A percentile compares a stretch with the other conserved stretches of the same genome.
These are phyloP conservation scores for Candida sphagnicola DNA, from an alignment of 805 yeast genomes.

Conservation along the genomic window DNA sequence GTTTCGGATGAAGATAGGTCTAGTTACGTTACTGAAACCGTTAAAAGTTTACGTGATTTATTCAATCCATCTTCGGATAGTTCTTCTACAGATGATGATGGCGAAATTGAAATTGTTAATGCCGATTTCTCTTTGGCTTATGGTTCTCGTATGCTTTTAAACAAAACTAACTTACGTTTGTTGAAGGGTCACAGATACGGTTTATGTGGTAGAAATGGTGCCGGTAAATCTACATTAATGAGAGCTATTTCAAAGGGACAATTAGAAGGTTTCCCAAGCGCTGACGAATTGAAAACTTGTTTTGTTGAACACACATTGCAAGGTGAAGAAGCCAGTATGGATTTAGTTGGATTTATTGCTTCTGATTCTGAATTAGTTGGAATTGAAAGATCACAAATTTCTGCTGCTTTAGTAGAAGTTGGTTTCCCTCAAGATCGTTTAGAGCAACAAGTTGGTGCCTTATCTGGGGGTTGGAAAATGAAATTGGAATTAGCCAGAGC, in stretches of 20 bases:
- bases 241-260: conserved; percentile 95
- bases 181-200: conserved; percentile 96
- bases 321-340: conserved; percentile 90
- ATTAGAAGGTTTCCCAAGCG: conserved; percentile 94
- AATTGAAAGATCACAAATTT: conserved; percentile 66
- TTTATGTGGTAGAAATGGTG: conserved; percentile 97
- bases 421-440: conserved; percentile 92
- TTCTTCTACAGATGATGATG: conserved; percentile 61
- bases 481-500: conserved; percentile 98
- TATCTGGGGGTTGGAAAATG: conserved; percentile 99
- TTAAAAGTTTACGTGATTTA: conserved; percentile 47
- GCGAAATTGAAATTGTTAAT: conserved; percentile 88
- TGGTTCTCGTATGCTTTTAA: conserved; percentile 94
- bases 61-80: conserved; percentile 42
- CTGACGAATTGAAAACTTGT: conserved; percentile 82
- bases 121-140: conserved; percentile 94
- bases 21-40: conserved; percentile 36
- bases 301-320: conserved; percentile 96
- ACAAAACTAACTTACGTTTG: conserved; percentile 84
- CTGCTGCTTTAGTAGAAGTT: conserved; percentile 73
- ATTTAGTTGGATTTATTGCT: conserved; percentile 82
- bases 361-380: conserved; percentile 74
- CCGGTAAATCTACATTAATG: conserved; percentile 97
- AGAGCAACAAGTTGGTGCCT: conserved; percentile 85
- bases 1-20: conserved; percentile 27